Conservation (phyloP, 164 flowering plant genomes). For the Dillenia turbinata region DNA sequence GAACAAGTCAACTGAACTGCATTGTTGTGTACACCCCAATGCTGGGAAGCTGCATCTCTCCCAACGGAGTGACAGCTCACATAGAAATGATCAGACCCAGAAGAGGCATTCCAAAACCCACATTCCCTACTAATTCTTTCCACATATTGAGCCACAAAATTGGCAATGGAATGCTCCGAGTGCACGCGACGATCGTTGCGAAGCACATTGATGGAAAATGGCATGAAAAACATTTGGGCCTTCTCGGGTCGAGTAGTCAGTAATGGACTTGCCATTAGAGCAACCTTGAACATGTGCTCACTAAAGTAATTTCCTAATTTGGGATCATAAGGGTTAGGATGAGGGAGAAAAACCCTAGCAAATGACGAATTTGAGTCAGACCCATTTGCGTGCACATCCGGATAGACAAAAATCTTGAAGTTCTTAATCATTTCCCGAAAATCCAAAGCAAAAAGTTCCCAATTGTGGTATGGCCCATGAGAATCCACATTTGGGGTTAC, state of each 20-base stretch:
- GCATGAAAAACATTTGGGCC: conserved; percentile 52
- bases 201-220: conserved; percentile 48
- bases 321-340: conserved; percentile 31
- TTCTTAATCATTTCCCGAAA: conserved; percentile 33
- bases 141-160: conserved; percentile 37
- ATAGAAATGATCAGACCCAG: conserved; percentile 57
- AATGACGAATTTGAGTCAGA: conserved; percentile 16
- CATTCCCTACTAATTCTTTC: conserved; percentile 26
- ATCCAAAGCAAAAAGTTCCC: conserved; percentile 34
- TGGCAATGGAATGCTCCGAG: conserved; percentile 34
- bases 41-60: conserved; percentile 38
- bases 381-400: conserved; percentile 15
- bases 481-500: no score
- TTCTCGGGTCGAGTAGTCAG: conserved; percentile 28
- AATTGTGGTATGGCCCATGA: conserved; percentile 26
- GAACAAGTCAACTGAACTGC: conserved; percentile 58
- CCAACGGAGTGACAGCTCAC: conserved; percentile 55
- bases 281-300: conserved; percentile 52
- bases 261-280: conserved; percentile 37
- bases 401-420: conserved; percentile 48
- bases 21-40: conserved; percentile 29
- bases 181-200: conserved; percentile 35
- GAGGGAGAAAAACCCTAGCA: conserved; percentile 35
- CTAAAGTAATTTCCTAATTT: conserved; percentile 53
- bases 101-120: conserved; percentile 46